phyloP scores from a whole-genome alignment of 495 filamentous ascomycete genomes.

The Talaromyces wortmannii region DNA sequence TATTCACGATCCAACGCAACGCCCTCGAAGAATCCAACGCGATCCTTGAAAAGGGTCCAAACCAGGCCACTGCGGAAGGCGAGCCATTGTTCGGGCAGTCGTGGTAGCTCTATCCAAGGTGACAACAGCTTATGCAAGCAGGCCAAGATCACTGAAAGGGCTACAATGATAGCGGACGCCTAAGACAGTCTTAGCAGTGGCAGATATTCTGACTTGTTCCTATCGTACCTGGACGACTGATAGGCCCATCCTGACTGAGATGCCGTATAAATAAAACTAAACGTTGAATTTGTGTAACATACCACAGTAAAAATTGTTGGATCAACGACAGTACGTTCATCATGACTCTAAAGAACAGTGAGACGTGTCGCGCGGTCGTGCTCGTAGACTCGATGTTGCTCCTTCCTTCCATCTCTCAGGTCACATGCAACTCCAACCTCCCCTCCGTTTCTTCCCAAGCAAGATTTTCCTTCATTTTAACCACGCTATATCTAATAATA shows the following conservation, averaged over 20 bases:
- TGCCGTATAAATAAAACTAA: conserved; percentile 1
- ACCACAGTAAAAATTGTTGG: not conserved
- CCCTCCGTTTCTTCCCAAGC: not conserved
- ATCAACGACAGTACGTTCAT: too few species aligned
- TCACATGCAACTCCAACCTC: not conserved
- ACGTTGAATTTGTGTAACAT: not conserved
- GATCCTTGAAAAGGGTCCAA: conserved; percentile 4
- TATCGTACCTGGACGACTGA: conserved; percentile 1
- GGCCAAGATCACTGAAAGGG: not conserved
- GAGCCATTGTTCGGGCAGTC: conserved; percentile 3
- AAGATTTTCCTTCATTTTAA: too few species aligned
- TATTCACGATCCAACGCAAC: conserved; percentile 1
- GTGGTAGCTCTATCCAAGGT: conserved; percentile 3
- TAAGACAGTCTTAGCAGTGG: not conserved
- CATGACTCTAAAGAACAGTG: too few species aligned
- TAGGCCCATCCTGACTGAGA: not conserved
- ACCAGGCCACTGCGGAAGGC: not conserved
- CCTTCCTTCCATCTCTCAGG: not conserved
- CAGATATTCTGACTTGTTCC: not conserved
- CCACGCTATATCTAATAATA: too few species aligned
- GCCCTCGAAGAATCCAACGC: conserved; percentile 1
- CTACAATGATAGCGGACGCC: not conserved
- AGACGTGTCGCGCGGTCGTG: too few species aligned
- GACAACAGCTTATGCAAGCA: conserved; percentile 1
- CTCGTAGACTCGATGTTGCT: not conserved